These are phyloP conservation scores for Lasiodiplodia citricola DNA, from an alignment of 2,329 filamentous ascomycete genomes.

Conservation along the genomic window DNA sequence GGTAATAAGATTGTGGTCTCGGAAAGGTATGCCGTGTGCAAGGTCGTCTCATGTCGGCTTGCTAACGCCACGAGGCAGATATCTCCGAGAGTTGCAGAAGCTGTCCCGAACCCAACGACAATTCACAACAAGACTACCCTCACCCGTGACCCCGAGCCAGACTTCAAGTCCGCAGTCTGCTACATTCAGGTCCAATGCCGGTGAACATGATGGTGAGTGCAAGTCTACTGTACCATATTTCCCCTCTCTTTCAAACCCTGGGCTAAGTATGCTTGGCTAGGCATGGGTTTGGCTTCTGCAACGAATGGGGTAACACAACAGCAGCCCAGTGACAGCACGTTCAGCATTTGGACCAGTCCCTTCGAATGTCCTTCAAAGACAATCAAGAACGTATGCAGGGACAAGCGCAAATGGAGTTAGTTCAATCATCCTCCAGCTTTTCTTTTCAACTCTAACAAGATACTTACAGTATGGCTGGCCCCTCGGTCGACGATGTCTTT, in stretches of 20 bases:
- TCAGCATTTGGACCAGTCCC: constrained; percentile 5
- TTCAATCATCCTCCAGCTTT: too few species aligned
- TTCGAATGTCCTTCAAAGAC: background rate
- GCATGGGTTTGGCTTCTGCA: background rate
- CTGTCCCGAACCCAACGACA: background rate
- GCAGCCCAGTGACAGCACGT: background rate
- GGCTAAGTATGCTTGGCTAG: background rate
- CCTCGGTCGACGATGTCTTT: background rate
- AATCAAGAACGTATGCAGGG: background rate
- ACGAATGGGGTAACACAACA: background rate
- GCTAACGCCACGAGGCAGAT: background rate
- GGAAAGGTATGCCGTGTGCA: background rate
- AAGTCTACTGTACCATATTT: background rate
- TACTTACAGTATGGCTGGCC: background rate
- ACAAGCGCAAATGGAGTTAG: constrained; percentile 4
- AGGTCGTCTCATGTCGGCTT: too few species aligned
- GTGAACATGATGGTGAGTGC: background rate
- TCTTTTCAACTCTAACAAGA: background rate
- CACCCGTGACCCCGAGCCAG: background rate
- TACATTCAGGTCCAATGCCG: background rate
- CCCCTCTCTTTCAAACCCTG: background rate
- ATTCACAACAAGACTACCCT: background rate
- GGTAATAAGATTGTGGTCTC: constrained; percentile 1
- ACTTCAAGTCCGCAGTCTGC: background rate
- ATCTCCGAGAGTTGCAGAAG: constrained; percentile 6